These are phyloP conservation scores for Hanseniaspora jakobsenii DNA, from an alignment of 805 yeast genomes.

Conservation along the genomic window DNA sequence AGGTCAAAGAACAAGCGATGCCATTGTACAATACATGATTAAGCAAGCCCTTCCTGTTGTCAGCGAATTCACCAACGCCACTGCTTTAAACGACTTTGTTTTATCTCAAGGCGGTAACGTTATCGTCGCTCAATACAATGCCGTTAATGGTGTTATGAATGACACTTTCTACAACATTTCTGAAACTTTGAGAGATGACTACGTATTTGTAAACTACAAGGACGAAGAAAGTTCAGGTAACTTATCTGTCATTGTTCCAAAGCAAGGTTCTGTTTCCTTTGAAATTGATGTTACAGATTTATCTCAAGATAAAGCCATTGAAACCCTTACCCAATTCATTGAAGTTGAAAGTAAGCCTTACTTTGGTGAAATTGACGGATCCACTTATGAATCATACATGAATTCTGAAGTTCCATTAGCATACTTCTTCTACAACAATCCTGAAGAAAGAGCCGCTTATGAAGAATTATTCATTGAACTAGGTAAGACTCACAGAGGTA, in stretches of 20 bases:
- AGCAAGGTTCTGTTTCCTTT: conserved; percentile 16
- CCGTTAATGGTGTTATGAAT: conserved; percentile 47
- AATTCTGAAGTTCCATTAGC: conserved; percentile 65
- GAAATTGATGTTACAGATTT: conserved; percentile 16
- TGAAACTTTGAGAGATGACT: conserved; percentile 47
- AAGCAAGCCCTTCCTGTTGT: conserved; percentile 76
- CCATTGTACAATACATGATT: conserved; percentile 67
- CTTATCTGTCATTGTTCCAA: conserved; percentile 26
- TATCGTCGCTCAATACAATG: conserved; percentile 33
- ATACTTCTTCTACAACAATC: conserved; percentile 68
- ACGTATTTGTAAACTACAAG: conserved; percentile 39
- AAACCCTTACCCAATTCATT: conserved; percentile 25
- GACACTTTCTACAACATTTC: conserved; percentile 55
- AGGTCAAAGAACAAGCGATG: conserved; percentile 74
- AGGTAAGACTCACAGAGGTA: conserved; percentile 68
- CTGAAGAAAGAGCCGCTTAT: conserved; percentile 51
- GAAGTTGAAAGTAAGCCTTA: conserved; percentile 60
- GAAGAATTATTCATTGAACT: conserved; percentile 42
- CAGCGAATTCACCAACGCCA: conserved; percentile 35
- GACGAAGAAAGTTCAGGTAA: conserved; percentile 18
- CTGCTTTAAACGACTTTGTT: conserved; percentile 33
- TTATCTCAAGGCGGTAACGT: conserved; percentile 29
- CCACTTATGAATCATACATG: conserved; percentile 66
- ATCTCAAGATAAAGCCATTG: conserved; percentile 15
- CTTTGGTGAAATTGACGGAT: conserved; percentile 77